phyloP scores from a whole-genome alignment of 192 early-diverging fungal species.

The Kickxella alabastrina region DNA sequence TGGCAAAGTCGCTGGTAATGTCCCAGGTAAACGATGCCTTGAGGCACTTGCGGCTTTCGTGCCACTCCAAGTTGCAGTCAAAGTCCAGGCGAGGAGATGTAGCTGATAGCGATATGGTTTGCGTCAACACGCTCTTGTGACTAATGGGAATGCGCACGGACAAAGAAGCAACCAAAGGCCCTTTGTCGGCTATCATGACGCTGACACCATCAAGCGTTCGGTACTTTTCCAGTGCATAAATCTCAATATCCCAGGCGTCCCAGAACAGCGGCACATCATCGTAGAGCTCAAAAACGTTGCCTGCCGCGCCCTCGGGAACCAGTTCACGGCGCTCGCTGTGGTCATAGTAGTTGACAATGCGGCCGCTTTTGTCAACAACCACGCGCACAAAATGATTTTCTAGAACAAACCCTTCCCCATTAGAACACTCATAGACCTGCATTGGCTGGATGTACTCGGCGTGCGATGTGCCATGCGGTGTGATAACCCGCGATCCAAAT shows the following conservation, averaged over 20 bases:
- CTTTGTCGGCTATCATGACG: constrained; percentile 58
- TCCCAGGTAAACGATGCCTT: constrained; percentile 93
- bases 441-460: background rate
- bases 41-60: constrained; percentile 81
- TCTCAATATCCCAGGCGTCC: constrained; percentile 86
- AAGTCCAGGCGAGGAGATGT: constrained; percentile 77
- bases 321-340: constrained; percentile 50
- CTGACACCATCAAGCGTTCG: constrained; percentile 56
- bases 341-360: constrained; percentile 63
- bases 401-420: constrained; percentile 51
- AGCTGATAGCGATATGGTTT: constrained; percentile 72
- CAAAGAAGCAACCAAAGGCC: constrained; percentile 75
- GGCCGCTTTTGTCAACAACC: constrained; percentile 67
- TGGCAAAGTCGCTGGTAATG: constrained; percentile 74
- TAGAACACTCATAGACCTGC: constrained; percentile 5
- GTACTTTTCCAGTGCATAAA: constrained; percentile 87
- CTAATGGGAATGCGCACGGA: constrained; percentile 60
- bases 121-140: constrained; percentile 60
- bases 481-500: constrained; percentile 6
- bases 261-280: constrained; percentile 86
- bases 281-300: constrained; percentile 79
- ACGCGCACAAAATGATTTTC: constrained; percentile 69
- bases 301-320: constrained; percentile 48
- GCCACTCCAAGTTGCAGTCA: constrained; percentile 83
- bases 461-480: background rate